phyloP scores from a whole-genome alignment of 2,329 filamentous ascomycete genomes.

The Colletotrichum costaricense region DNA sequence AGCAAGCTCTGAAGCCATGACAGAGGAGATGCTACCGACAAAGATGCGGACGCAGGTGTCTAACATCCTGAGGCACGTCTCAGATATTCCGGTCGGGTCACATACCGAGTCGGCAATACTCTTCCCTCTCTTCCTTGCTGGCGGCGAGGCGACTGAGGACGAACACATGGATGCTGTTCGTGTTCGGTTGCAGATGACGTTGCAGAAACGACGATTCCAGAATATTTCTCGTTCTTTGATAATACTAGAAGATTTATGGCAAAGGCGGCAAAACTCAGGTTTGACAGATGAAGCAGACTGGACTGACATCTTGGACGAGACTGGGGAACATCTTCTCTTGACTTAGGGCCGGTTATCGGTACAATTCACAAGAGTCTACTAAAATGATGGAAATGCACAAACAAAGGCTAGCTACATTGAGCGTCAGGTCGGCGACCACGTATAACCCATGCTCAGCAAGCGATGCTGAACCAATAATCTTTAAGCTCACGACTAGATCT shows the following conservation, averaged over 20 bases:
- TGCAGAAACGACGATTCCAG: slow-evolving; percentile 24
- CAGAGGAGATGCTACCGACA: slow-evolving; percentile 17
- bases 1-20: not conserved
- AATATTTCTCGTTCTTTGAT: slow-evolving; percentile 15
- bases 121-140: slow-evolving; percentile 33
- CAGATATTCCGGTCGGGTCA: slow-evolving; percentile 18
- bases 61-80: slow-evolving; percentile 17
- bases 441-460: not conserved
- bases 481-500: not conserved
- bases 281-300: not conserved
- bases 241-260: slow-evolving; percentile 25
- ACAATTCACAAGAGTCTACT: not conserved
- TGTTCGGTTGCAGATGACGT: slow-evolving; percentile 17
- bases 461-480: not conserved
- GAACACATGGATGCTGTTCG: slow-evolving; percentile 23
- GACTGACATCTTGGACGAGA: slow-evolving; percentile 21
- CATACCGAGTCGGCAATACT: slow-evolving; percentile 30
- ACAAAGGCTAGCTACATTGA: not conserved
- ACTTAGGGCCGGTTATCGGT: slow-evolving; percentile 1
- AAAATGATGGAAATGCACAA: not conserved
- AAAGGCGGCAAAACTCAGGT: not conserved
- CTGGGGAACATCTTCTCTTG: slow-evolving; percentile 19
- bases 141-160: slow-evolving; percentile 27
- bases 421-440: not conserved
- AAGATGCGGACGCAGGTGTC: slow-evolving; percentile 28